Conservation (phyloP, 2,329 filamentous ascomycete genomes). For the Exophiala oligosperma region DNA sequence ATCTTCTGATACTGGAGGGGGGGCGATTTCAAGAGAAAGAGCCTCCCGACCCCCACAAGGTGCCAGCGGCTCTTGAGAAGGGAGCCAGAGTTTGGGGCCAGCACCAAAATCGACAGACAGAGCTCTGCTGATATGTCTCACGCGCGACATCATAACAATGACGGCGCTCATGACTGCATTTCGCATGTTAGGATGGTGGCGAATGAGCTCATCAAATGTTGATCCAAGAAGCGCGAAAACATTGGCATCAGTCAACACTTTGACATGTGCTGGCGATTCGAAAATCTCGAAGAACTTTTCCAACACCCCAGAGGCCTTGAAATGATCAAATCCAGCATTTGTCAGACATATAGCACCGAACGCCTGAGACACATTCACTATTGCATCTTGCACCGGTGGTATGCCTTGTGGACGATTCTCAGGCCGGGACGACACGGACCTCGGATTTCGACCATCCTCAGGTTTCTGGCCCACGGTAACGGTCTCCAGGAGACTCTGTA, state of each 20-base stretch:
- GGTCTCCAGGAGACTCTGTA: conserved; percentile 80
- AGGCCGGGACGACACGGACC: conserved; percentile 34
- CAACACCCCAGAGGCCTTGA: conserved; percentile 77
- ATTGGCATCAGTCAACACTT: conserved; percentile 75
- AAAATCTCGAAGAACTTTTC: conserved; percentile 95
- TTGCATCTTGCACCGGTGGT: conserved; percentile 83
- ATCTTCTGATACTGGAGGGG: conserved; percentile 1
- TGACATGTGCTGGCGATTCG: conserved; percentile 85
- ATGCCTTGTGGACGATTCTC: conserved; percentile 65
- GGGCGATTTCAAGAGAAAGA: conserved; percentile 25
- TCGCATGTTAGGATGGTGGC: conserved; percentile 86
- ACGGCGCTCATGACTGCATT: conserved; percentile 80
- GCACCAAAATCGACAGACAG: conserved; percentile 69
- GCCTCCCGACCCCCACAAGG: conserved; percentile 54
- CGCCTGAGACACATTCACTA: conserved; percentile 80
- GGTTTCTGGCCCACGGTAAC: conserved; percentile 46
- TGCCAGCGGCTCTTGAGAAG: conserved; percentile 57
- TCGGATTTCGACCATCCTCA: conserved; percentile 36
- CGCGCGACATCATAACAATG: conserved; percentile 81
- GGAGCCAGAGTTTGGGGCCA: conserved; percentile 75
- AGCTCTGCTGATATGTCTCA: conserved; percentile 70
- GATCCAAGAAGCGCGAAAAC: conserved; percentile 74
- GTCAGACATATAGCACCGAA: conserved; percentile 95
- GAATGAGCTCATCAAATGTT: conserved; percentile 89
- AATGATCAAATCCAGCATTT: conserved; percentile 80